Percentiles rank a stretch among this genome's conserved stretches.
Evolutionary conservation across 2,329 filamentous ascomycete species (phyloP).

Genomic region (Microthyrium microscopicum): DNA sequence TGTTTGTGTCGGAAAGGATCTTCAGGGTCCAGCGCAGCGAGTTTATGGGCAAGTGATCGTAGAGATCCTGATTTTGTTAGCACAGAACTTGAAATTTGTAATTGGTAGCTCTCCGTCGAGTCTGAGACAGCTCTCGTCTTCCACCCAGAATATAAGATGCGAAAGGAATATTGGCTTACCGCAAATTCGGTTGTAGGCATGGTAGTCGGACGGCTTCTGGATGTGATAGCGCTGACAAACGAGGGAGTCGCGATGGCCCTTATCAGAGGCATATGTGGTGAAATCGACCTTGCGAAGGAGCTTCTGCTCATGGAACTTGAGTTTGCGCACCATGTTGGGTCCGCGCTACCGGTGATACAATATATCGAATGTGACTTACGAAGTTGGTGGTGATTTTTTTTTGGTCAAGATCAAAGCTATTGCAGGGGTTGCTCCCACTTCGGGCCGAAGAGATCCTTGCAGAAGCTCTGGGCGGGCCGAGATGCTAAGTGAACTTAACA

Average conservation of each 20-base stretch:
- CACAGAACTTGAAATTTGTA: constrained; percentile 23
- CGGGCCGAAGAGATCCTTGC: too few species aligned
- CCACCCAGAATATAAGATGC: too few species aligned
- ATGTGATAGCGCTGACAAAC: constrained; percentile 80
- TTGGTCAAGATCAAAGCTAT: too few species aligned
- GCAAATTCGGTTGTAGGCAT: constrained; percentile 26
- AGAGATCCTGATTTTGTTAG: too few species aligned
- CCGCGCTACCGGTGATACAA: too few species aligned
- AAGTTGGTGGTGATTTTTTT: too few species aligned
- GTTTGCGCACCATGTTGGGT: constrained; percentile 81
- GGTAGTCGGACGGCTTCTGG: constrained; percentile 76
- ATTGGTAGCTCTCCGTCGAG: constrained; percentile 40
- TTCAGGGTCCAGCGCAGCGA: constrained; percentile 64
- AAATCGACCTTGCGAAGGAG: constrained; percentile 88
- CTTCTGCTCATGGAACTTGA: constrained; percentile 95
- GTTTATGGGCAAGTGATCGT: constrained; percentile 74
- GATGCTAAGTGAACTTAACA: too few species aligned
- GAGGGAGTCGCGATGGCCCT: constrained; percentile 64
- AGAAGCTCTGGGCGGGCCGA: too few species aligned
- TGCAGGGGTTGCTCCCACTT: too few species aligned
- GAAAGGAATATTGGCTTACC: too few species aligned
- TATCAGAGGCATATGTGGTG: constrained; percentile 80
- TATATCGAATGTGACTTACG: too few species aligned
- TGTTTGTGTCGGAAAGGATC: constrained; percentile 67
- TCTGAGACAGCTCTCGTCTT: constrained; percentile 35